Evolutionary conservation across 2,329 filamentous ascomycete species (phyloP).

Genomic region (Fusarium globosum): DNA sequence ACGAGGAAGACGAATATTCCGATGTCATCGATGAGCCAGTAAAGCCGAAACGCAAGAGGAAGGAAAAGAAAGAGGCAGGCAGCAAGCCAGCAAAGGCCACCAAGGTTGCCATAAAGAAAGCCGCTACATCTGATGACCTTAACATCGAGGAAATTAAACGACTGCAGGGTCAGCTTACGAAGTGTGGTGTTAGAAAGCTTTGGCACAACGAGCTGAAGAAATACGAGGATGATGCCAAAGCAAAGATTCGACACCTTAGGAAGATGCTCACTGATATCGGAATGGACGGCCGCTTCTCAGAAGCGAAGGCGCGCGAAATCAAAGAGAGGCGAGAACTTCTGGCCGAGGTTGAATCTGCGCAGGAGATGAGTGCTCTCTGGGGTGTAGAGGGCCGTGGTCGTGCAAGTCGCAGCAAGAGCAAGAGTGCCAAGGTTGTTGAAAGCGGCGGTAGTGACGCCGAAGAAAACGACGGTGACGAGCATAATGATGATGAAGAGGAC

Average conservation of each 20-base stretch:
- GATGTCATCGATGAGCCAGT: conserved; percentile 78
- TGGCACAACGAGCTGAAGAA: conserved; percentile 88
- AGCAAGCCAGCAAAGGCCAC: conserved; percentile 43
- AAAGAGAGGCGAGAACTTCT: conserved; percentile 87
- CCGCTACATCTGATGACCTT: conserved; percentile 59
- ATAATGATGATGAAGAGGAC: conserved; percentile 39
- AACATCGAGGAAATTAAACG: conserved; percentile 87
- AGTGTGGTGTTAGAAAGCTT: conserved; percentile 92
- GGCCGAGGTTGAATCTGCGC: conserved; percentile 85
- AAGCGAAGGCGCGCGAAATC: conserved; percentile 85
- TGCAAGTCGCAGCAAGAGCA: conserved; percentile 54
- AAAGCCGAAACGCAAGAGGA: conserved; percentile 68
- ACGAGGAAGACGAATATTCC: conserved; percentile 55
- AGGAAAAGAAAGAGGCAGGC: conserved; percentile 49
- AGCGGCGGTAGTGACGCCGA: conserved; percentile 46
- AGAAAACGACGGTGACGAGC: conserved; percentile 38
- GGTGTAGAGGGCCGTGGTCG: conserved; percentile 62
- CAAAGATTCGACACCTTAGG: conserved; percentile 85
- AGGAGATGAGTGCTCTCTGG: conserved; percentile 84
- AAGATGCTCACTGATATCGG: conserved; percentile 82
- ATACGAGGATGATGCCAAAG: conserved; percentile 75
- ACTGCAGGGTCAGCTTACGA: conserved; percentile 84
- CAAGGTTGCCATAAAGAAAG: conserved; percentile 47
- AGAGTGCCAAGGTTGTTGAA: conserved; percentile 47
- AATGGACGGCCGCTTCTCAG: conserved; percentile 89